Conservation (phyloP, 2,329 filamentous ascomycete genomes). For the Penicillium sp. region DNA sequence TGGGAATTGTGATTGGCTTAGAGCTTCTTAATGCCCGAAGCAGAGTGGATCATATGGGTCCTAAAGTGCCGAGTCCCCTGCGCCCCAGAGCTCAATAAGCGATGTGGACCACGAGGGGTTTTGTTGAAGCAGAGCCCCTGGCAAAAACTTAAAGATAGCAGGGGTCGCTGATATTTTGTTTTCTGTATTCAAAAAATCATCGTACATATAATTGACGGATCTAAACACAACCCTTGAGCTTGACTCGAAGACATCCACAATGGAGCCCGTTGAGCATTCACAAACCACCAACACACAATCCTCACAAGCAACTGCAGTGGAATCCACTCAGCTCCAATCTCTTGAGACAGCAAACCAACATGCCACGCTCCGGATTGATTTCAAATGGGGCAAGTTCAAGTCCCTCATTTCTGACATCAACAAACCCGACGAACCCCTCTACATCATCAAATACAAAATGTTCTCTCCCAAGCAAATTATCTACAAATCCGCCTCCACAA, state of each 20-base stretch:
- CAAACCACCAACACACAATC: background rate
- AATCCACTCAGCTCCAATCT: background rate
- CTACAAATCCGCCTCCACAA: conserved; percentile 11
- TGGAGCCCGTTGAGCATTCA: background rate
- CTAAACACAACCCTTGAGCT: background rate
- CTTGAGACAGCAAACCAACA: background rate
- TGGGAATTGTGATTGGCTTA: background rate
- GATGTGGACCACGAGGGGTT: background rate
- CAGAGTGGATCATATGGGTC: background rate
- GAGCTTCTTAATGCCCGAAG: background rate
- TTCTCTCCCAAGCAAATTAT: conserved; percentile 17
- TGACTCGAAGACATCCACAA: background rate
- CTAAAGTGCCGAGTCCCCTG: background rate
- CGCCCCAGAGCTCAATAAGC: background rate
- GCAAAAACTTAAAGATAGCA: background rate
- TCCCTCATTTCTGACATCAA: conserved; percentile 19
- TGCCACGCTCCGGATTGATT: conserved; percentile 23
- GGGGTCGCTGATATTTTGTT: background rate
- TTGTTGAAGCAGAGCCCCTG: background rate
- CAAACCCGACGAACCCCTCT: conserved; percentile 17
- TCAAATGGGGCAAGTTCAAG: conserved; percentile 29
- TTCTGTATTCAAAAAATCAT: background rate
- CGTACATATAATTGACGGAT: background rate
- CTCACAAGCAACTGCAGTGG: background rate
- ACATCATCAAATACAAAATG: conserved; percentile 21